Conservation (phyloP, 345 rosid species). For the Boechera stricta region DNA sequence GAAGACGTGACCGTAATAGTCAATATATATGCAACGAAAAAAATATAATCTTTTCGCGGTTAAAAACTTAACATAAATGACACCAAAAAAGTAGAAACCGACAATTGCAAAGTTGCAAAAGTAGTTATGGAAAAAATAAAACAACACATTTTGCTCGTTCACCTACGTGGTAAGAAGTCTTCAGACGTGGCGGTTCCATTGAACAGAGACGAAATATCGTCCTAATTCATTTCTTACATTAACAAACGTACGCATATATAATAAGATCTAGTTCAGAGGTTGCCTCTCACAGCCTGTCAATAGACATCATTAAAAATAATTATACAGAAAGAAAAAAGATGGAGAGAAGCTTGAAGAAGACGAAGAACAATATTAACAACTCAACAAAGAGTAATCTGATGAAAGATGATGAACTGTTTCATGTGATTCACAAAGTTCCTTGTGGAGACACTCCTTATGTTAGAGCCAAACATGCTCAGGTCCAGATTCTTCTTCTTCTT, state of each 20-base stretch:
- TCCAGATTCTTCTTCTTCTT: slow-evolving; percentile 21
- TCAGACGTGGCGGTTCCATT: slow-evolving; percentile 23
- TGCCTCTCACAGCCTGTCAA: slow-evolving; percentile 36
- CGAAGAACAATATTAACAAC: slow-evolving; percentile 16
- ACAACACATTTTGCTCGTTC: slow-evolving; percentile 18
- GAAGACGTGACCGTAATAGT: neutral
- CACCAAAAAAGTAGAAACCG: no score
- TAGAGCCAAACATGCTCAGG: slow-evolving; percentile 92
- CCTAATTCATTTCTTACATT: slow-evolving; percentile 25
- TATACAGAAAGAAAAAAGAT: slow-evolving; percentile 21
- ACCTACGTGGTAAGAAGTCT: slow-evolving; percentile 39
- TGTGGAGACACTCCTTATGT: slow-evolving; percentile 88
- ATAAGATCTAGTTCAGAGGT: slow-evolving; percentile 17
- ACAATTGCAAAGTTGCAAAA: no score
- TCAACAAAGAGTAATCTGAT: slow-evolving; percentile 28
- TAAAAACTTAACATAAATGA: neutral
- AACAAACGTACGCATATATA: slow-evolving; percentile 28
- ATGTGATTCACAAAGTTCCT: slow-evolving; percentile 80
- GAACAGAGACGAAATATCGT: slow-evolving; percentile 29
- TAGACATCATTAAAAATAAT: slow-evolving; percentile 11
- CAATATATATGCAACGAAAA: neutral
- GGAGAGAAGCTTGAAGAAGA: slow-evolving; percentile 47
- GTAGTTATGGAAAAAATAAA: no score
- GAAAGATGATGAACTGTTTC: slow-evolving; percentile 54
- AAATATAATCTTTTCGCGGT: neutral